A percentile compares a stretch with the other conserved stretches of the same genome.
These are phyloP conservation scores for Termitomyces sp. DNA, from an alignment of 768 basidiomycete genomes.

Conservation along the genomic window DNA sequence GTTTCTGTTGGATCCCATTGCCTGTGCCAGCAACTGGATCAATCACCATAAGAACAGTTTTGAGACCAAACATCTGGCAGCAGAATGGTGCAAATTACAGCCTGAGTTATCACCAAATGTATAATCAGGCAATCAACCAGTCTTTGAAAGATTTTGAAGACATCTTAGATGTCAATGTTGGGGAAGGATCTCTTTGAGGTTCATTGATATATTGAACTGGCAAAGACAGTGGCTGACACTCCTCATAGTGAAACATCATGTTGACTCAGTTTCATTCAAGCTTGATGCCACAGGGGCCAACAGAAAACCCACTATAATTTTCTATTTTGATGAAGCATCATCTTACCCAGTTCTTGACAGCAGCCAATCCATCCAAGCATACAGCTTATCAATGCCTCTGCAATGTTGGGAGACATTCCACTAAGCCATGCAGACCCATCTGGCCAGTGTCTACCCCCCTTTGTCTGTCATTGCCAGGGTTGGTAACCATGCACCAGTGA, in stretches of 20 bases:
- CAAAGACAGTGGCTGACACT: no score
- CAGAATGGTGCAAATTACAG: background rate
- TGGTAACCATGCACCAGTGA: no score
- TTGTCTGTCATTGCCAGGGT: no score
- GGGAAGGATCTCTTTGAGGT: no score
- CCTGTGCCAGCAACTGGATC: background rate
- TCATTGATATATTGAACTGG: no score
- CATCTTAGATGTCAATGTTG: no score
- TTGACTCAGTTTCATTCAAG: no score
- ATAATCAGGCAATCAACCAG: background rate
- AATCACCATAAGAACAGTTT: background rate
- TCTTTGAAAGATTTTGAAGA: background rate
- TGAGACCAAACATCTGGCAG: background rate
- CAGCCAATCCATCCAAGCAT: background rate
- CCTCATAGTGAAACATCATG: no score
- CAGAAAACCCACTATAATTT: background rate
- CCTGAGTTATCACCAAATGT: background rate
- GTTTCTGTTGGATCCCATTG: background rate
- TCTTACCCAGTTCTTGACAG: background rate
- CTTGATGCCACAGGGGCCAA: no score
- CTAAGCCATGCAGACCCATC: no score
- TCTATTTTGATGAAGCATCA: background rate
- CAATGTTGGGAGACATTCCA: no score
- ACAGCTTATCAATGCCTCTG: slow-evolving; percentile 3
- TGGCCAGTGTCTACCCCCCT: no score